These are phyloP conservation scores for Fremontodendron californicum DNA, from an alignment of 345 rosid genomes.

Conservation along the genomic window DNA sequence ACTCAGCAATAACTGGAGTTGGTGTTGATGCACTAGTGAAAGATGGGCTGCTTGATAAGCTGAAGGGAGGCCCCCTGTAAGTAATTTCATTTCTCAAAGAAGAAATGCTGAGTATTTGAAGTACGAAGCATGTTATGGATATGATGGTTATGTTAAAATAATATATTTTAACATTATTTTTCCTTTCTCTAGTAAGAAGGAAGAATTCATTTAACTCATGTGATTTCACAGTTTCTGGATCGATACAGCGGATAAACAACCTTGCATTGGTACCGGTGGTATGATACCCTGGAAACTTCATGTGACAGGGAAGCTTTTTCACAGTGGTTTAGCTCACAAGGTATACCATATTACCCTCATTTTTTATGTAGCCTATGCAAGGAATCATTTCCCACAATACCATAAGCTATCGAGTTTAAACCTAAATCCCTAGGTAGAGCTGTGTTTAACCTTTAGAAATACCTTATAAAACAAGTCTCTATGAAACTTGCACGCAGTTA, in stretches of 20 bases:
- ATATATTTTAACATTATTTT: not conserved
- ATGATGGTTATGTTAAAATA: not conserved
- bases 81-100: slow-evolving; percentile 15
- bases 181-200: not conserved
- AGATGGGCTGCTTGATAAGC: slow-evolving; percentile 74
- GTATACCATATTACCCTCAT: slow-evolving; percentile 26
- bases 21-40: slow-evolving; percentile 88
- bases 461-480: no score
- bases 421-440: not conserved
- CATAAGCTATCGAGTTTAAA: not conserved
- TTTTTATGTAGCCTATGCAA: not conserved
- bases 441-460: not conserved
- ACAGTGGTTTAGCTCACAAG: slow-evolving; percentile 94
- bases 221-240: slow-evolving; percentile 72
- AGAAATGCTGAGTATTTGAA: not conserved
- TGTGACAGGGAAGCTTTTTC: slow-evolving; percentile 88
- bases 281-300: slow-evolving; percentile 96
- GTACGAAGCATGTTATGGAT: not conserved
- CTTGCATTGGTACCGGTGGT: slow-evolving; percentile 99
- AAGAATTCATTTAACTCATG: slow-evolving; percentile 2
- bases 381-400: not conserved
- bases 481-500: not conserved
- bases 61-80: slow-evolving; percentile 90
- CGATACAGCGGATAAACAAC: slow-evolving; percentile 98
- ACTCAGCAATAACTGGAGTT: slow-evolving; percentile 75